These are phyloP conservation scores for Arbutus unedo DNA, from an alignment of 148 eudicot genomes.

Conservation along the genomic window DNA sequence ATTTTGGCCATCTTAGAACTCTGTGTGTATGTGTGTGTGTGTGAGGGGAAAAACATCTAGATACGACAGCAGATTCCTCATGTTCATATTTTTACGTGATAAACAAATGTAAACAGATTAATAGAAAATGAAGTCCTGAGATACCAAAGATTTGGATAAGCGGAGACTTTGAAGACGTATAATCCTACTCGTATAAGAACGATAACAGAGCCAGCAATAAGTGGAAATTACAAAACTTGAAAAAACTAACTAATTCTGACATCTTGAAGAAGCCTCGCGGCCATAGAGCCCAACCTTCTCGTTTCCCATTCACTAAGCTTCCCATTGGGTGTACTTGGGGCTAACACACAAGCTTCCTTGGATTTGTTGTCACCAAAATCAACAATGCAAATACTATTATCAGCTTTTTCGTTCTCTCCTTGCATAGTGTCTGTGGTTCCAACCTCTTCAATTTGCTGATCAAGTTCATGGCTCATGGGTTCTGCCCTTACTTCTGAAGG, in stretches of 20 bases:
- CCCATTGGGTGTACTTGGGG: slow-evolving; percentile 21
- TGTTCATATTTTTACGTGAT: neutral
- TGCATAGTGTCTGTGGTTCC: slow-evolving; percentile 23
- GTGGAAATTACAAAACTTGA: neutral
- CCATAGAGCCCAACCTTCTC: slow-evolving; percentile 90
- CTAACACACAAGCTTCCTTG: slow-evolving; percentile 19
- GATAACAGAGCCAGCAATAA: neutral
- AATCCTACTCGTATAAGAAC: neutral
- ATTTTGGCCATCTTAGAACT: neutral
- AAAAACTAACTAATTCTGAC: slow-evolving; percentile 44
- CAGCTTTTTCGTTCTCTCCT: slow-evolving; percentile 25
- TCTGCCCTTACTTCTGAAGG: slow-evolving; percentile 26
- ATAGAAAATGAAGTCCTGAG: neutral
- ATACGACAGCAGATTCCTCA: neutral
- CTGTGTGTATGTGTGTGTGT: no score
- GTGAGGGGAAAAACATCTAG: neutral
- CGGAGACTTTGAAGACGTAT: neutral
- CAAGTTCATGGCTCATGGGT: slow-evolving; percentile 21
- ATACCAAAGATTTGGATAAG: neutral
- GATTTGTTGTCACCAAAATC: slow-evolving; percentile 21
- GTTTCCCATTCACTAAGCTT: slow-evolving; percentile 79
- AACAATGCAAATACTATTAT: slow-evolving; percentile 12
- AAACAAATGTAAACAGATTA: neutral
- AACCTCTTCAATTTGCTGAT: slow-evolving; percentile 32
- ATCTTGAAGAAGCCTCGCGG: slow-evolving; percentile 86